Conservation (phyloP, 768 basidiomycete species). For the Rhodosporidiobolus sp. region DNA sequence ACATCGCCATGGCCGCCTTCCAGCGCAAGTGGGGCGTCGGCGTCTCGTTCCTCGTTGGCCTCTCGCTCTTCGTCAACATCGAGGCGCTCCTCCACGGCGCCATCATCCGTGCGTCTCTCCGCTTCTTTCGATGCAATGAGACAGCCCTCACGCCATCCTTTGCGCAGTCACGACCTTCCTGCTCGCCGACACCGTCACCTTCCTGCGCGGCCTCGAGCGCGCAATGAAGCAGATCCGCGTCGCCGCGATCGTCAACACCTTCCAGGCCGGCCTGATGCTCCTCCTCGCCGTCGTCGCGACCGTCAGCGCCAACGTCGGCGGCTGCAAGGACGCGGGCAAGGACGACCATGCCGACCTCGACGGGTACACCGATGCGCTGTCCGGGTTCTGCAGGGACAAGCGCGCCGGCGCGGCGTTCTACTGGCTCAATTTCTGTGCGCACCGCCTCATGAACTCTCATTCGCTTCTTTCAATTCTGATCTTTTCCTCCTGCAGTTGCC, state of each 20-base stretch:
- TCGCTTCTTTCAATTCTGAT: neutral
- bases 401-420: slow-evolving; percentile 43
- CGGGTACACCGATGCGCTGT: slow-evolving; percentile 36
- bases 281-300: slow-evolving; percentile 34
- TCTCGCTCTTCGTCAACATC: slow-evolving; percentile 26
- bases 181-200: slow-evolving; percentile 24
- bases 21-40: slow-evolving; percentile 39
- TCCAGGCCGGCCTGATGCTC: slow-evolving; percentile 3
- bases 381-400: slow-evolving; percentile 41
- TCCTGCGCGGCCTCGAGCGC: slow-evolving; percentile 38
- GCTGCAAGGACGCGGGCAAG: slow-evolving; percentile 38
- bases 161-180: slow-evolving; percentile 25
- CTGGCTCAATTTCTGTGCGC: slow-evolving; percentile 39
- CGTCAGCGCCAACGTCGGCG: slow-evolving; percentile 39
- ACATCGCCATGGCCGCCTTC: slow-evolving; percentile 38
- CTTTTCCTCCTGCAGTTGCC: slow-evolving; percentile 13
- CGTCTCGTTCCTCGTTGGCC: slow-evolving; percentile 12
- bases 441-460: slow-evolving; percentile 6
- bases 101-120: slow-evolving; percentile 18
- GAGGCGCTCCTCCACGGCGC: slow-evolving; percentile 11
- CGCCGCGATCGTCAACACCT: slow-evolving; percentile 33
- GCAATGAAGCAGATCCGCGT: slow-evolving; percentile 33
- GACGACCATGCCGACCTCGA: slow-evolving; percentile 39
- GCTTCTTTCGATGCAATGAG: neutral
- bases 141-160: neutral